Percentiles rank a stretch among this genome's conserved stretches.
These are phyloP conservation scores for Yamadazyma insecticola DNA, from an alignment of 805 yeast species.

Conservation along the genomic window DNA sequence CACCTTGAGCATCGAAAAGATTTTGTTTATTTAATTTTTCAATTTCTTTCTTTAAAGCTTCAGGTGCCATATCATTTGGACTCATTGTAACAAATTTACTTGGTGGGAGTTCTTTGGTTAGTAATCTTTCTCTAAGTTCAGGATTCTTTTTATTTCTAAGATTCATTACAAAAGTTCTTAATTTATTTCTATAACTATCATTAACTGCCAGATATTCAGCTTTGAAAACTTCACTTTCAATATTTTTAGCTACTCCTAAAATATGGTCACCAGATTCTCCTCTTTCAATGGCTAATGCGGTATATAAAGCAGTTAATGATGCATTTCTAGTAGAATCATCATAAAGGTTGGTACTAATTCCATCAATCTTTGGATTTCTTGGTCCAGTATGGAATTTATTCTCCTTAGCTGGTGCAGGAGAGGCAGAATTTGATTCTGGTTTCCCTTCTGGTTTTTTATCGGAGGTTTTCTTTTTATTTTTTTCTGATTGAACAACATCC, in stretches of 20 bases:
- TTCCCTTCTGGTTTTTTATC: conserved; percentile 1
- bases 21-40: conserved; percentile 84
- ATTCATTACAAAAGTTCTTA: conserved; percentile 83
- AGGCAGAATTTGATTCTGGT: conserved; percentile 8
- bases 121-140: conserved; percentile 65
- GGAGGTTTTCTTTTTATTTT: conserved; percentile 33
- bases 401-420: conserved; percentile 20
- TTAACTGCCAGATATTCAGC: conserved; percentile 53
- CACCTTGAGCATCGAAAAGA: conserved; percentile 95
- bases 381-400: conserved; percentile 45
- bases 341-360: conserved; percentile 64
- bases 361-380: conserved; percentile 80
- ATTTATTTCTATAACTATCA: conserved; percentile 70
- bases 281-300: conserved; percentile 83
- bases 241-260: conserved; percentile 57
- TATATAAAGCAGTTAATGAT: conserved; percentile 77
- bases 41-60: conserved; percentile 76
- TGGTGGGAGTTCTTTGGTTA: conserved; percentile 63
- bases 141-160: conserved; percentile 88
- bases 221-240: conserved; percentile 69
- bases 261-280: conserved; percentile 54
- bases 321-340: conserved; percentile 79
- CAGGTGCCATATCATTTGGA: conserved; percentile 96
- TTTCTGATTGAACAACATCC: conserved; percentile 73
- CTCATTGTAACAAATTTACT: conserved; percentile 69